Conservation (phyloP, 2,329 filamentous ascomycete species). For the Mycosphaerelloides madeirae region DNA sequence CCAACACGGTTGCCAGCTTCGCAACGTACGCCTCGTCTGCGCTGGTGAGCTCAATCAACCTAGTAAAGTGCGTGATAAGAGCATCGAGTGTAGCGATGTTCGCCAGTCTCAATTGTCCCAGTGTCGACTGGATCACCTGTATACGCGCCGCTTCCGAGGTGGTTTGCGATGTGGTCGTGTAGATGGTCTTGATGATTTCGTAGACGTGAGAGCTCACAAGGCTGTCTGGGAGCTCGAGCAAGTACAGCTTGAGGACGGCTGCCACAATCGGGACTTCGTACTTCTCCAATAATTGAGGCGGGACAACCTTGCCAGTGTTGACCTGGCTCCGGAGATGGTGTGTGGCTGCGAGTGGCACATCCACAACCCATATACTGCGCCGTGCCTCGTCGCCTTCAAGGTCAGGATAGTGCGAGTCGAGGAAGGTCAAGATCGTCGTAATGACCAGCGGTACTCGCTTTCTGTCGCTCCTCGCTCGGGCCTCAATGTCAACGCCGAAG, state of each 20-base stretch:
- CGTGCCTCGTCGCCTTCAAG: slow-evolving; percentile 93
- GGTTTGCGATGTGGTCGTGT: slow-evolving; percentile 74
- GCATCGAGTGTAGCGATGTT: slow-evolving; percentile 99
- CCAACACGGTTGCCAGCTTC: slow-evolving; percentile 67
- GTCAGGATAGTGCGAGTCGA: slow-evolving; percentile 95
- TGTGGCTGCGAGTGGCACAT: slow-evolving; percentile 78
- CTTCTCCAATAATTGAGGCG: slow-evolving; percentile 71
- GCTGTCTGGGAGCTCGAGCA: slow-evolving; percentile 95
- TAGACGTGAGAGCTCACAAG: slow-evolving; percentile 97
- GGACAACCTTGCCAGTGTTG: slow-evolving; percentile 80
- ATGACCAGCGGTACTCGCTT: slow-evolving; percentile 92
- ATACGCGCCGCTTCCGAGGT: slow-evolving; percentile 73
- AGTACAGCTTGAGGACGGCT: slow-evolving; percentile 85
- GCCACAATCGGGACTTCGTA: slow-evolving; percentile 95
- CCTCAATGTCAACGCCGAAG: slow-evolving; percentile 96
- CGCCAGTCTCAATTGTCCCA: slow-evolving; percentile 87
- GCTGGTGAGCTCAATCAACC: slow-evolving; percentile 91
- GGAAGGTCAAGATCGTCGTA: slow-evolving; percentile 87
- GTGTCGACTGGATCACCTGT: slow-evolving; percentile 88
- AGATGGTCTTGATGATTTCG: slow-evolving; percentile 97
- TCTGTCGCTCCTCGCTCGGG: slow-evolving; percentile 83
- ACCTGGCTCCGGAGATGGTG: slow-evolving; percentile 78
- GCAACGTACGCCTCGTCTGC: slow-evolving; percentile 83
- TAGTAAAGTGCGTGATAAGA: slow-evolving; percentile 96
- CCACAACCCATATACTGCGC: slow-evolving; percentile 87